Conservation (phyloP, 441 rosid species). For the Corymbia citriodora region DNA sequence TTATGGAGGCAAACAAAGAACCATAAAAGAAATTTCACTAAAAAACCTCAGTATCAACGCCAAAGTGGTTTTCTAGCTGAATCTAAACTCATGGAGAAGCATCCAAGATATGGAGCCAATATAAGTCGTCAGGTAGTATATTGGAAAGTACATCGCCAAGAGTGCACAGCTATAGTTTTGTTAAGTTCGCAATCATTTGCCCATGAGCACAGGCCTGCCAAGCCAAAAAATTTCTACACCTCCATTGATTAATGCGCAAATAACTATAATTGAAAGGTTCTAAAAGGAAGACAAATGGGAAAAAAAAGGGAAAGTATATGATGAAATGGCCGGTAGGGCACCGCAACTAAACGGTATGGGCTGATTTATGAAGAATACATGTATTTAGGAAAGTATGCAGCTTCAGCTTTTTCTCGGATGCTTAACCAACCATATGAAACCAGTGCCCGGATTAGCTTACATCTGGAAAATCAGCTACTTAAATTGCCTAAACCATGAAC, state of each 20-base stretch:
- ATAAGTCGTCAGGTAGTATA: neutral
- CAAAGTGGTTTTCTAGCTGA: neutral
- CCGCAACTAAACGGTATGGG: neutral
- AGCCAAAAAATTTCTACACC: neutral
- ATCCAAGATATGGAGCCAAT: neutral
- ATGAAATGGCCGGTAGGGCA: neutral
- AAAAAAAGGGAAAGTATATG: neutral
- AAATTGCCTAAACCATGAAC: neutral
- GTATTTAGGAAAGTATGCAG: neutral
- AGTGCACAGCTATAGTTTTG: neutral
- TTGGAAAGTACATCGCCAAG: neutral
- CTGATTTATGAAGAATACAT: neutral
- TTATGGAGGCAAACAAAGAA: neutral
- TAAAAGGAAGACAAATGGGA: neutral
- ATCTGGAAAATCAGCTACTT: neutral
- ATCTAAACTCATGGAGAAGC: neutral
- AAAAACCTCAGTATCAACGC: neutral
- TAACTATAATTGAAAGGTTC: neutral
- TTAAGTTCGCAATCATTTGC: neutral
- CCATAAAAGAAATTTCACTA: neutral
- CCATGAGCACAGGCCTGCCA: neutral
- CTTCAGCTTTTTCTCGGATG: neutral
- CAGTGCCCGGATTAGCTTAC: neutral
- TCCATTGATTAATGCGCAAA: neutral
- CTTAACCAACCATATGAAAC: neutral